Evolutionary conservation across 495 filamentous ascomycete species (phyloP).

Genomic region (Articulospora tetracladia): DNA sequence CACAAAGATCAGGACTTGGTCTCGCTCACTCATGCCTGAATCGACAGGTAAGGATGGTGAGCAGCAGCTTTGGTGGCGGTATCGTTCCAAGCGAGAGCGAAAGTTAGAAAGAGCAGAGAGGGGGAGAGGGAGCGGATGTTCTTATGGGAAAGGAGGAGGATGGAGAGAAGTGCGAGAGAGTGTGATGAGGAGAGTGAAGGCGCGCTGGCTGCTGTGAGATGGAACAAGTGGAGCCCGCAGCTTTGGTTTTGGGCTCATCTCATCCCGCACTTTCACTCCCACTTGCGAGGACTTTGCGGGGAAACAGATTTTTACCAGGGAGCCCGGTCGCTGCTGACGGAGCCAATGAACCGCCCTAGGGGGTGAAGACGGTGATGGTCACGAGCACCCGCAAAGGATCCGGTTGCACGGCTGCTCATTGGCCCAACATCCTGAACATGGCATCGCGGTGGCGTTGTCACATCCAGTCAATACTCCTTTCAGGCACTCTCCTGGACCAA

Average conservation of each 20-base stretch:
- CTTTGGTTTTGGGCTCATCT: constrained; percentile 7
- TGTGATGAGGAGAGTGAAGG: background rate
- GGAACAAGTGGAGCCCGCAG: background rate
- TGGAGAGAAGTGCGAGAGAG: constrained; percentile 3
- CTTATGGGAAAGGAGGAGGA: background rate
- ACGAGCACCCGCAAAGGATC: background rate
- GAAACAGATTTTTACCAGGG: constrained; percentile 11
- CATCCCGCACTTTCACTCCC: constrained; percentile 12
- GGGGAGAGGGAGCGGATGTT: background rate
- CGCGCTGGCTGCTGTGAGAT: background rate
- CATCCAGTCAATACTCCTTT: constrained; percentile 6
- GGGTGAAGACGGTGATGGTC: background rate
- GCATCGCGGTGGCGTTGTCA: background rate
- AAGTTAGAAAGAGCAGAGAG: background rate
- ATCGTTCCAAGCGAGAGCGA: background rate
- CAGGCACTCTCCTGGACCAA: constrained; percentile 14
- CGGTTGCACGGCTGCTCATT: background rate
- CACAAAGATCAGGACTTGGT: constrained; percentile 24
- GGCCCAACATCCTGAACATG: background rate
- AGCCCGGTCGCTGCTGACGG: background rate
- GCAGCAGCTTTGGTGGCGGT: background rate
- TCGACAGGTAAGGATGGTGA: background rate
- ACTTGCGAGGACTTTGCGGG: constrained; percentile 10
- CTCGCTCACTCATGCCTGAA: constrained; percentile 22
- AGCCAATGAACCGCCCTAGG: background rate